Base-by-base conservation (phyloP, 2,329 filamentous ascomycete genomes). In the Bipolaris oryzae region DNA sequence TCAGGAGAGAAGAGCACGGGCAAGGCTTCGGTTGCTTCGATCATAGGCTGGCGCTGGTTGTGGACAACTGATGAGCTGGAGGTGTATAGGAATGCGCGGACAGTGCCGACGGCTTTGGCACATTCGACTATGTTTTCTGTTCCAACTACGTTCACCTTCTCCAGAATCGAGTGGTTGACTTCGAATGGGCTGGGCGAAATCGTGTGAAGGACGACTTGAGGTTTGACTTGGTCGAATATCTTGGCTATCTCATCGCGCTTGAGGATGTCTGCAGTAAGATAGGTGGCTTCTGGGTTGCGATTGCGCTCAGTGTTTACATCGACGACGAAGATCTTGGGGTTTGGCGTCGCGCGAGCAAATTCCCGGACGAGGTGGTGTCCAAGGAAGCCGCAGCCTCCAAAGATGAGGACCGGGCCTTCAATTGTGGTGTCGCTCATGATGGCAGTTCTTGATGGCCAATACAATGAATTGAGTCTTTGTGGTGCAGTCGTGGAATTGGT, bases 381-480 rank as follows among this genome's bases (percentile, higher is more conserved):
- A 5, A 82, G 72, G 61, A 82, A 80, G 13, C 80, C 79, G 47
- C 77, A 77, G 43, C 79, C 79, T 44, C 79, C 79, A 15, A 78
- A 76, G n/a, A 81, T 74, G 13, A 81, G 69, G 55, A 77, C 25
- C 13, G 39, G 39, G 20, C 33, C 76, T 15, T 44, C 41, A 31
- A 44, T 44, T 3, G 10, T 18, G 15, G 4, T 31, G 25, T 31
- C 41, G n/a, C n/a, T 18, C 41, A 44, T 44, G 41, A 31, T 44
- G n/a, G 16, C 5, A 31, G 3, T 18, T 5, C 1, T 18, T 10
- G n/a, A 25, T 3, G 23, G 1, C 7, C 9, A 4, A 18, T 15
- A 4, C 2, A 7, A 9, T 18, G 21, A n/a, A 16, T n/a, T 11
- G 7, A 18, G 10, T 31, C 23, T 44, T 43, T n/a, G 6, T 31